phyloP scores from a whole-genome alignment of 805 yeast species.

The Naumovozyma dairenensis region DNA sequence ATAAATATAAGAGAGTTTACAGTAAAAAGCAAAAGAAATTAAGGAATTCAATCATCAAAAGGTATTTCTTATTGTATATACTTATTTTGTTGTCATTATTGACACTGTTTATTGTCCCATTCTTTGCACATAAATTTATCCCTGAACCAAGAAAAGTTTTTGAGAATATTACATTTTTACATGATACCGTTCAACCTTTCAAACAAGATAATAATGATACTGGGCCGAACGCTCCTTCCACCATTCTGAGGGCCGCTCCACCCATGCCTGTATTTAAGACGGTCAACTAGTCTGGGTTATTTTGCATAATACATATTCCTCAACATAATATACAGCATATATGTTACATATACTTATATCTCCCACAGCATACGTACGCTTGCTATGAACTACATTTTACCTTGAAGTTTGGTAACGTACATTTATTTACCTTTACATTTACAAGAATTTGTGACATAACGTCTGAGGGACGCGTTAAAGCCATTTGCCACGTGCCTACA shows the following conservation, averaged over 20 bases:
- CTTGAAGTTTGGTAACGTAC: no score
- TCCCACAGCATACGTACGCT: no score
- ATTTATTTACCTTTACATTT: no score
- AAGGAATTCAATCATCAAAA: constrained; percentile 34
- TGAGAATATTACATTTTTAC: constrained; percentile 15
- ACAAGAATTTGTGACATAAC: no score
- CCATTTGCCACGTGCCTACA: no score
- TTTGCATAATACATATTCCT: no score
- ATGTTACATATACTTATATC: no score
- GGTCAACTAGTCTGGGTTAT: constrained; percentile 11
- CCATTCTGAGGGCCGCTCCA: constrained; percentile 33
- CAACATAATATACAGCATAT: no score
- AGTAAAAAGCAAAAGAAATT: constrained; percentile 31
- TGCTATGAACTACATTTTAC: no score
- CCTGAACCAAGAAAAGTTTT: constrained; percentile 20
- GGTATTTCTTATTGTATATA: constrained; percentile 40
- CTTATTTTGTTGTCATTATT: constrained; percentile 32
- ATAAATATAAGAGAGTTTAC: constrained; percentile 30
- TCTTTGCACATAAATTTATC: constrained; percentile 28
- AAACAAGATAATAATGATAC: constrained; percentile 58
- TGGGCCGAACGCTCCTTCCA: constrained; percentile 44
- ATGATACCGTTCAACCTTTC: constrained; percentile 50
- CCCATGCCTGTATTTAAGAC: constrained; percentile 27
- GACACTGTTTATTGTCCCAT: constrained; percentile 39
- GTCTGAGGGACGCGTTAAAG: no score